Evolutionary conservation across 2,329 filamentous ascomycete species (phyloP).

Genomic region (Aspergillus viridinutans): DNA sequence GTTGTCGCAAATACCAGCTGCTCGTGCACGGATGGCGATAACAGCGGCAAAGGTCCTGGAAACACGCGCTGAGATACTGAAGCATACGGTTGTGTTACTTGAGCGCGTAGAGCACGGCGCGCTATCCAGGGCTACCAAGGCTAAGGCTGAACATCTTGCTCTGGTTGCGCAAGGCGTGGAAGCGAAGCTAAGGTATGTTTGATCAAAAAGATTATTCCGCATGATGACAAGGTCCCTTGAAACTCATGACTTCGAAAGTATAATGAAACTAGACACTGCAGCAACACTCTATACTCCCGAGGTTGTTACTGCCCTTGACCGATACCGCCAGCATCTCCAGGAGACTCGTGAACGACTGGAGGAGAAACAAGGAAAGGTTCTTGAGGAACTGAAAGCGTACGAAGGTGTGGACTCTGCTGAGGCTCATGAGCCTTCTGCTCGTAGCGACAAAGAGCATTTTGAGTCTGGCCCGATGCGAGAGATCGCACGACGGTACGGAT

Average conservation of each 20-base stretch:
- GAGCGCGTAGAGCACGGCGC: constrained; percentile 39
- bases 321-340: constrained; percentile 31
- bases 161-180: constrained; percentile 36
- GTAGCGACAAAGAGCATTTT: neutral
- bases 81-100: constrained; percentile 37
- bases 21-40: constrained; percentile 31
- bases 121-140: constrained; percentile 32
- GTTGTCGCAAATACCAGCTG: constrained; percentile 29
- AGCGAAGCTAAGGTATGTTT: constrained; percentile 34
- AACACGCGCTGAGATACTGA: constrained; percentile 29
- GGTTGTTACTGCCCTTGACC: constrained; percentile 27
- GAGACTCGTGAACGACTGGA: constrained; percentile 27
- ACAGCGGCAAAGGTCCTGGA: constrained; percentile 33
- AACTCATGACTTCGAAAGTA: constrained; percentile 17
- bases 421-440: neutral
- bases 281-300: constrained; percentile 38
- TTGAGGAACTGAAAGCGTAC: constrained; percentile 33
- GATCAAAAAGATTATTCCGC: neutral
- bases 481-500: constrained; percentile 37
- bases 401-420: constrained; percentile 24
- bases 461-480: constrained; percentile 28
- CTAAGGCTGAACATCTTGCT: constrained; percentile 38
- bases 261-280: constrained; percentile 34
- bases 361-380: constrained; percentile 24
- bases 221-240: neutral